Evolutionary conservation across 2,329 filamentous ascomycete species (phyloP).

Genomic region (Tolypocladium guangdongense): DNA sequence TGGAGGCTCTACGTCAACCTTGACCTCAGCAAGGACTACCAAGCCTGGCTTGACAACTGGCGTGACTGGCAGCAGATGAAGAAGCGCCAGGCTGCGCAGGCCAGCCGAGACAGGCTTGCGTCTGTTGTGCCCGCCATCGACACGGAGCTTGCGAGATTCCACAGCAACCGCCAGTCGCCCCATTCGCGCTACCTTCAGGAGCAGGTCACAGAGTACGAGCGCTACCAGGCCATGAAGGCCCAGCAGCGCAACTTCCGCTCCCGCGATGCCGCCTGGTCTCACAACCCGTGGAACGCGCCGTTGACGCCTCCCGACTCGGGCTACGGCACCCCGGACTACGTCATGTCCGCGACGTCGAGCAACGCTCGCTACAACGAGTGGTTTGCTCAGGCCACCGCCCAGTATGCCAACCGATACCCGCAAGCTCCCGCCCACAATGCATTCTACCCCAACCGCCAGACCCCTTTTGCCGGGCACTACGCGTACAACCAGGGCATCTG

Average conservation of each 20-base stretch:
- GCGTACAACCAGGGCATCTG: conserved; percentile 36
- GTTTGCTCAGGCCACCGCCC: conserved; percentile 35
- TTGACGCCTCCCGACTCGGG: conserved; percentile 51
- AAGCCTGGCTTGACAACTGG: conserved; percentile 52
- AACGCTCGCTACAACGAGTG: conserved; percentile 48
- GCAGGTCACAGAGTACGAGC: conserved; percentile 44
- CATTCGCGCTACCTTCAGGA: conserved; percentile 40
- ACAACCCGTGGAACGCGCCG: conserved; percentile 36
- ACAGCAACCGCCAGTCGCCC: conserved; percentile 26
- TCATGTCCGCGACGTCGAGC: conserved; percentile 41
- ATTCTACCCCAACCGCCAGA: conserved; percentile 30
- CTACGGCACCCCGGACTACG: conserved; percentile 49
- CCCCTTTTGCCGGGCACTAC: conserved; percentile 31
- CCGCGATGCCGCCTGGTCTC: conserved; percentile 33
- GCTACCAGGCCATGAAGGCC: conserved; percentile 33
- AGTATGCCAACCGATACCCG: conserved; percentile 34
- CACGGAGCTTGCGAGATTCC: conserved; percentile 27
- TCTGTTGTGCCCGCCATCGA: conserved; percentile 38
- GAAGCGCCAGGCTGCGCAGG: conserved; percentile 39
- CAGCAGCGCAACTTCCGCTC: conserved; percentile 29
- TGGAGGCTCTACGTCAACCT: conserved; percentile 85
- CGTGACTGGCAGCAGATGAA: conserved; percentile 44
- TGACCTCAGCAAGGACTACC: conserved; percentile 60
- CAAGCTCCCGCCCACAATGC: conserved; percentile 27
- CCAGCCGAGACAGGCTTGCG: conserved; percentile 37